A percentile compares a stretch with the other conserved stretches of the same genome.
Conservation (phyloP, 495 filamentous ascomycete species). For the Podospora bellae-mahoneyi region DNA sequence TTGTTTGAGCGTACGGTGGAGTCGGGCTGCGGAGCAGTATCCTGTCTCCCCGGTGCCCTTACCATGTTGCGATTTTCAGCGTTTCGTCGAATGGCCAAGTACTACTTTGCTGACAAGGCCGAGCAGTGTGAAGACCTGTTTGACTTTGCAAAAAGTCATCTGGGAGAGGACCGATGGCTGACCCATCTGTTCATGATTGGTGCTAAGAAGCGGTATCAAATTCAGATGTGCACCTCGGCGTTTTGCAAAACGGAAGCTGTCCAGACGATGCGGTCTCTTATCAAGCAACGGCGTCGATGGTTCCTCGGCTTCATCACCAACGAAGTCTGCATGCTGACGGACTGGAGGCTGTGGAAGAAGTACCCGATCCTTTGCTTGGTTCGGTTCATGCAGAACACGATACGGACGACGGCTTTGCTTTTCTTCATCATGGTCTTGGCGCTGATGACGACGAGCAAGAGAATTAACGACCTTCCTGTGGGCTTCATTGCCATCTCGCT, state of each 20-base stretch:
- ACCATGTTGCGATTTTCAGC: slow-evolving; percentile 96
- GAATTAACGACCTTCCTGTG: slow-evolving; percentile 72
- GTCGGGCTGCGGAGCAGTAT: slow-evolving; percentile 91
- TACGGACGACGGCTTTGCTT: slow-evolving; percentile 88
- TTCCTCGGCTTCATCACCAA: slow-evolving; percentile 98
- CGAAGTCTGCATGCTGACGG: slow-evolving; percentile 97
- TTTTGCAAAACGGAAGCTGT: slow-evolving; percentile 99
- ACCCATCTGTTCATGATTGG: slow-evolving; percentile 99
- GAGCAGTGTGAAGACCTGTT: slow-evolving; percentile 96
- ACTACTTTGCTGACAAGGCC: slow-evolving; percentile 97
- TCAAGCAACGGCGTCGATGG: slow-evolving; percentile 96
- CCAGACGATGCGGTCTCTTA: slow-evolving; percentile 75
- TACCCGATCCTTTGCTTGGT: slow-evolving; percentile 89
- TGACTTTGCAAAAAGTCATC: slow-evolving; percentile 91
- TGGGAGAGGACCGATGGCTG: slow-evolving; percentile 95
- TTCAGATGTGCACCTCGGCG: slow-evolving; percentile 93
- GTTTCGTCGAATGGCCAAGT: slow-evolving; percentile 95
- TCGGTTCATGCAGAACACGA: slow-evolving; percentile 94
- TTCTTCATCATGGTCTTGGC: slow-evolving; percentile 96
- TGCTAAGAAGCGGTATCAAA: slow-evolving; percentile 86
- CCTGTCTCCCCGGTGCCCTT: slow-evolving; percentile 89
- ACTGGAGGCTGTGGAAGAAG: slow-evolving; percentile 82
- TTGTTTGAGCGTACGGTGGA: slow-evolving; percentile 96
- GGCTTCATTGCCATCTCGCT: slow-evolving; percentile 96
- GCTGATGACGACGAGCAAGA: slow-evolving; percentile 78